Evolutionary conservation across 306 rosid species (phyloP).

Genomic region (Cotoneaster glaucophyllus): DNA sequence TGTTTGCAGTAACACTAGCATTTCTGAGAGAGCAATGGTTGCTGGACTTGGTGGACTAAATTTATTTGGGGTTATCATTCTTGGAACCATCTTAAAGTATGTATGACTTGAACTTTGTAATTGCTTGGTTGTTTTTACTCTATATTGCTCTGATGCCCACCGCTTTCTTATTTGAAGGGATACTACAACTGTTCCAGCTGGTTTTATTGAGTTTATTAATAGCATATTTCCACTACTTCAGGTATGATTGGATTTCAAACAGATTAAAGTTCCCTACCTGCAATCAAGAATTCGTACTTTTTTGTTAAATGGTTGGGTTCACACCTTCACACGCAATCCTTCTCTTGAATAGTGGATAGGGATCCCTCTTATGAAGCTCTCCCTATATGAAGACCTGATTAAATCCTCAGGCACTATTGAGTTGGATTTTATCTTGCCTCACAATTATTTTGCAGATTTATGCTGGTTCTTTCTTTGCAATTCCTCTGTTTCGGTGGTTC

Average conservation of each 20-base stretch:
- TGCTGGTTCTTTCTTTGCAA: slow-evolving; percentile 97
- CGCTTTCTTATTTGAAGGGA: slow-evolving; percentile 52
- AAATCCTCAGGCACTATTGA: slow-evolving; percentile 3
- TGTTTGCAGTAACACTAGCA: slow-evolving; percentile 55
- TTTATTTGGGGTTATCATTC: slow-evolving; percentile 87
- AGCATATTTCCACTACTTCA: slow-evolving; percentile 94
- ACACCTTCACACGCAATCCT: no score
- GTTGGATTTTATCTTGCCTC: slow-evolving; percentile 9
- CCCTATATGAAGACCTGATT: neutral
- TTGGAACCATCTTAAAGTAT: slow-evolving; percentile 93
- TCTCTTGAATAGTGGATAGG: no score
- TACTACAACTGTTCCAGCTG: slow-evolving; percentile 50
- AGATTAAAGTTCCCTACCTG: slow-evolving; percentile 1
- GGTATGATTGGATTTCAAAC: slow-evolving; percentile 38
- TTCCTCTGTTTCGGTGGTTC: slow-evolving; percentile 91
- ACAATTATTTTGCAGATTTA: slow-evolving; percentile 59
- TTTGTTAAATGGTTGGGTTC: neutral
- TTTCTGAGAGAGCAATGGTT: slow-evolving; percentile 78
- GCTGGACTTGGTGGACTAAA: slow-evolving; percentile 91
- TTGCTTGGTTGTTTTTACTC: slow-evolving; percentile 12
- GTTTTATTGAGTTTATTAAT: slow-evolving; percentile 65
- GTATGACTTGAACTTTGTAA: slow-evolving; percentile 18
- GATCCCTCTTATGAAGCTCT: neutral
- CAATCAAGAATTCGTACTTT: neutral
- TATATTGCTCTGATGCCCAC: slow-evolving; percentile 16